Conservation (phyloP, 2,329 filamentous ascomycete species). For the Calonectria hongkongensis region DNA sequence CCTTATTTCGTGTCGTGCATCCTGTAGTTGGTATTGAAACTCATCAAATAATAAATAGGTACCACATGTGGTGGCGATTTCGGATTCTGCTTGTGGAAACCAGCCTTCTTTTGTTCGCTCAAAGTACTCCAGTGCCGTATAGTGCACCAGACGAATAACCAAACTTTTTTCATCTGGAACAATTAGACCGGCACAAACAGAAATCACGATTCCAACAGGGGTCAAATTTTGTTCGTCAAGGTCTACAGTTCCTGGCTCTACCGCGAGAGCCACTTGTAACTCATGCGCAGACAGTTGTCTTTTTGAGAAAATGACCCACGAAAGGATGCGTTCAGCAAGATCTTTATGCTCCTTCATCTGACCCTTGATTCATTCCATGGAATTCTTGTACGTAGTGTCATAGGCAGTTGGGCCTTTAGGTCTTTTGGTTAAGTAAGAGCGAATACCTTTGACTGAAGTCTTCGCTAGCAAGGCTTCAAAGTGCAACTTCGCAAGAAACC, state of each 20-base stretch:
- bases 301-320: conserved; percentile 1
- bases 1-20: no score
- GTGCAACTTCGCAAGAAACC: conserved; percentile 9
- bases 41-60: conserved; percentile 60
- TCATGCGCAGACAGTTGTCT: background rate
- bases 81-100: conserved; percentile 56
- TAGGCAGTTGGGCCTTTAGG: background rate
- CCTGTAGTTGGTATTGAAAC: conserved; percentile 47
- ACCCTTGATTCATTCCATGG: conserved; percentile 10
- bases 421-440: background rate
- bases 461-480: background rate
- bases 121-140: conserved; percentile 12
- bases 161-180: background rate
- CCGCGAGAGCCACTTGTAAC: background rate
- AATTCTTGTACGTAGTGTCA: background rate
- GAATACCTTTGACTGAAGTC: background rate
- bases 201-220: background rate
- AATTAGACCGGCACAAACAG: conserved; percentile 1
- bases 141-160: conserved; percentile 8
- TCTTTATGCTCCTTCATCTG: background rate
- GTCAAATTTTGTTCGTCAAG: background rate
- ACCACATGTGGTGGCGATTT: conserved; percentile 58
- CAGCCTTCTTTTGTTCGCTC: conserved; percentile 41
- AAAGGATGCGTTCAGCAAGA: background rate
- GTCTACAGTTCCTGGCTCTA: background rate